Base-by-base conservation (phyloP, 2,329 filamentous ascomycete genomes). In the Cytospora schulzeri region DNA sequence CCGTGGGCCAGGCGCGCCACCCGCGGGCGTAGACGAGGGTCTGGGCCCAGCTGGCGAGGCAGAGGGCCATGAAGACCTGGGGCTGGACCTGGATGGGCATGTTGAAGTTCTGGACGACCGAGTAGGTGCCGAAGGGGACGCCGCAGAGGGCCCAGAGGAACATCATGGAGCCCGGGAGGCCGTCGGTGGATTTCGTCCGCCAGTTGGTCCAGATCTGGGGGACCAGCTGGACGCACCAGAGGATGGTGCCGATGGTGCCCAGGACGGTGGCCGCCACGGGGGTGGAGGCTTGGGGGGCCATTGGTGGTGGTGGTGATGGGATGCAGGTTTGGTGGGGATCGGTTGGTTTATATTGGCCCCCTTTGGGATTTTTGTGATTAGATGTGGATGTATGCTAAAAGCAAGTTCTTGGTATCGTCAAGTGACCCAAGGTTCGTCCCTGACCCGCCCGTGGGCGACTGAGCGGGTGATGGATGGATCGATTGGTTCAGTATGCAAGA, bases 111-210 rank as follows among this genome's bases (percentile, higher is more conserved):
- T 80, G 78, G 6, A 72, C 72, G 26, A 79, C 68, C 24, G 73
- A 70, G 57, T 80, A 80, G 4, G 74, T 72, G 4, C 78, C 78
- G 48, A 80, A 77, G 0, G 78, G 78, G 4, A 79, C 74, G 51
- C 76, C 78, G 67, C 85, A 85, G 35, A 80, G 71, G n/a, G 83
- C 85, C 86, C 86, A 89, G 1, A 88, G 73, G 67, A 88, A 83
- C 78, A 88, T 83, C 86, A 89, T 89, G 24, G 74, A 69, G 0
- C 79, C 80, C 0, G 86, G 86, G 2, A 89, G 74, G 2, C 87
- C 87, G 48, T 88, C 85, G 0, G 86, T 88, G 66, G 80, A 81
- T 71, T 89, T 88, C 15, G 76, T 80, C 24, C 79, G 78, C 81
- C 84, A 88, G 71, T 88, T 89, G 65, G 84, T 80, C 83, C 83